Base-by-base conservation (phyloP, 768 basidiomycete species). In the Calvatia gigantea region DNA sequence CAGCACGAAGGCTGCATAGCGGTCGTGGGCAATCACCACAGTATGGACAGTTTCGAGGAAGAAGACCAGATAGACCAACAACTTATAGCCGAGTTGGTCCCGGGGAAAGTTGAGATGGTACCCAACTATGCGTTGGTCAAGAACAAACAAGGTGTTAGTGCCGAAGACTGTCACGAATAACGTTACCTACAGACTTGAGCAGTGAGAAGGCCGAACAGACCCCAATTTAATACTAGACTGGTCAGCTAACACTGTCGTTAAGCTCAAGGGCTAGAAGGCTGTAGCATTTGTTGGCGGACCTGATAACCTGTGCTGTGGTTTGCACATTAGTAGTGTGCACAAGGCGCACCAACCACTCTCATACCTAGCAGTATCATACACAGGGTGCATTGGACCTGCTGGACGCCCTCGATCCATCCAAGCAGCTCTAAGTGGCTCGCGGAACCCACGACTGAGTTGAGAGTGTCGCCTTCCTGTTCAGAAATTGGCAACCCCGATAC, bases 111-210 rank as follows among this genome's bases (percentile, higher is more conserved):
- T 46, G 48, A 67, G 68, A 41, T 70, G 32, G 64, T 65, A 33
- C 69, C 70, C 43, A 15, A 70, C n/a, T n/a, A n/a, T n/a, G n/a
- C n/a, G n/a, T n/a, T n/a, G n/a, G n/a, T n/a, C n/a, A n/a, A n/a
- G 27, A 6, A 42, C 15, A 45, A 31, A 32, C n/a, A n/a, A n/a
- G n/a, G n/a, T n/a, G n/a, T 11, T n/a, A 28, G 25, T 9, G 3
- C n/a, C 5, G 23, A 12, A 17, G 17, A 27, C 11, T 27, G 15
- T 31, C 11, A 38, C n/a, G 19, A 15, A 33, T 15, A 23, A 50
- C 6, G 25, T 7, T 6, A 64, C 70, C 59, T n/a, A 71, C 70
- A 71, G 27, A 68, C 65, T 69, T 71, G 70, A 7, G 67, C 66
- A 17, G 61, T 51, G 41, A 71, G 51, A 29, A 69, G 49, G 11